Base-by-base conservation (phyloP, 1,284 basidiomycete genomes). In the Marasmius sp. region DNA sequence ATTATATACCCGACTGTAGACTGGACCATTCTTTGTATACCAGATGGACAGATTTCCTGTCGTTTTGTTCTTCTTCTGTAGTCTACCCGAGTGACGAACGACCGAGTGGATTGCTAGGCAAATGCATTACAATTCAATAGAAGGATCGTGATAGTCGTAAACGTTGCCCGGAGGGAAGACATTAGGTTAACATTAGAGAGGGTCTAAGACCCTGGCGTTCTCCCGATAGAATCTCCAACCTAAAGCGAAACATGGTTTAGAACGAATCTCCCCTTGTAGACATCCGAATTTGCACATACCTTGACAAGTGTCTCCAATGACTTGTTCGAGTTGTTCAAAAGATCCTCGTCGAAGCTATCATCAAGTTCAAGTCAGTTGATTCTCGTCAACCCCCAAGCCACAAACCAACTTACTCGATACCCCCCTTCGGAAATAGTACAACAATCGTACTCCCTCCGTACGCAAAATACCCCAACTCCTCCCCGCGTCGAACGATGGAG, bases 381-480 rank as follows among this genome's bases (percentile, higher is more conserved):
- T 22, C 14, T 3, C 47, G 27, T 27, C 5, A n/a, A n/a, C n/a
- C 5, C 22, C 34, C n/a, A 54, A 27, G 43, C 48, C 43, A 59
- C 43, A 61, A 51, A 39, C 53, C 77, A 18, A 67, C 75, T 60
- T 61, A 90, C 73, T 78, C 68, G 34, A 93, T 74, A 57, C 83
- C 66, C 3, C 83, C 85, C 57, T 77, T 72, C 37, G 91, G 88
- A 74, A 91, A 88, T n/a, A 91, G 71, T 8, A 75, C 77, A 50
- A 93, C 81, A 53, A 87, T 70, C 1, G 91, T 93, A 73, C 86
- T 88, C 34, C 88, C 88, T 1, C 88, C 88, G 67, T 89, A 89
- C 39, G 85, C 85, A 68, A 89, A 89, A 68, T 83, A 83, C 58
- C 86, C 86, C 0, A 87, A 76, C 67, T 88, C 86, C 11, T 86